These are phyloP conservation scores for Galium porrigens DNA, from an alignment of 305 asterid species.

Conservation along the genomic window DNA sequence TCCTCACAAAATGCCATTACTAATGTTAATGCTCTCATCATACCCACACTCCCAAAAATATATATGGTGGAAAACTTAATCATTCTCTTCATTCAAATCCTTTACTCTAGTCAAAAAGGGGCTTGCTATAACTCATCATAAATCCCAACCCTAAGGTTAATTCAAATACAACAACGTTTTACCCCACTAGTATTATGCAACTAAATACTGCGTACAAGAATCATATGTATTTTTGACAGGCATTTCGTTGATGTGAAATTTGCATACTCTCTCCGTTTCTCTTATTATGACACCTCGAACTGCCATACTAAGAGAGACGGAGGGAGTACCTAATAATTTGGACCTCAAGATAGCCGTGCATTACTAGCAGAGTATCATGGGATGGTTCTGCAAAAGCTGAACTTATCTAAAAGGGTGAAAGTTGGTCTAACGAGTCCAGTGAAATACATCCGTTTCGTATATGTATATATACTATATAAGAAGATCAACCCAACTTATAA, in stretches of 20 bases:
- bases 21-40: constrained; percentile 4
- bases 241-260: neutral
- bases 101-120: neutral
- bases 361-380: neutral
- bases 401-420: neutral
- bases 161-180: neutral
- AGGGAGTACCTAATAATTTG: neutral
- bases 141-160: neutral
- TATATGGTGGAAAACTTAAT: neutral
- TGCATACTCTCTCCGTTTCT: too few species aligned
- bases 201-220: neutral
- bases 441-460: neutral
- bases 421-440: constrained; percentile 14
- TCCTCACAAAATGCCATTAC: constrained; percentile 11
- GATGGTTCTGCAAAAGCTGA: constrained; percentile 4
- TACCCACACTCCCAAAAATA: neutral
- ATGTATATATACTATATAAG: too few species aligned
- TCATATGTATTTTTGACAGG: neutral
- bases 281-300: too few species aligned
- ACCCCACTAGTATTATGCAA: neutral
- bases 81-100: constrained; percentile 5
- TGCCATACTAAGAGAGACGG: too few species aligned
- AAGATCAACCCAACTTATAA: neutral
- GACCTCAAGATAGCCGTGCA: neutral
- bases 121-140: neutral